These are phyloP conservation scores for Trametes meyenii DNA, from an alignment of 768 basidiomycete species.

Conservation along the genomic window DNA sequence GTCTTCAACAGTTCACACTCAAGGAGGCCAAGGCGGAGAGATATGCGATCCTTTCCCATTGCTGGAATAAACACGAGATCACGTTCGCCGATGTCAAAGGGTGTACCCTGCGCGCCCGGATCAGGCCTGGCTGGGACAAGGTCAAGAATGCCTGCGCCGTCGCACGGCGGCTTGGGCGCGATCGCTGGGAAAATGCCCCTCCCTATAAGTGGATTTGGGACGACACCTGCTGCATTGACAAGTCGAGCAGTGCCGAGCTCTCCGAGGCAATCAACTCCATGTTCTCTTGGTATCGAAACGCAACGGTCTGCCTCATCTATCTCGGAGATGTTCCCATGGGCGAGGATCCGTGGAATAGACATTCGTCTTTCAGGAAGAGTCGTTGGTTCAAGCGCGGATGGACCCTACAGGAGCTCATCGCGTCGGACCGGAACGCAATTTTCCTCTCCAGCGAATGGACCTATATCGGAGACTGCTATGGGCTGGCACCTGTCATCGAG, in stretches of 20 bases:
- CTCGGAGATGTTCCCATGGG: not conserved
- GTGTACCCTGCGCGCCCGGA: not conserved
- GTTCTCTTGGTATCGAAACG: not conserved
- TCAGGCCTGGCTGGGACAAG: not conserved
- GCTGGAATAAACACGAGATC: not conserved
- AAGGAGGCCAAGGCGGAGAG: not conserved
- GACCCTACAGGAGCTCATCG: slow-evolving; percentile 1
- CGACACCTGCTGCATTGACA: slow-evolving; percentile 1
- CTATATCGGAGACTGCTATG: not conserved
- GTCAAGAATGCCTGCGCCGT: not conserved
- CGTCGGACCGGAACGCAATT: not conserved
- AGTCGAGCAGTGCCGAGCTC: not conserved
- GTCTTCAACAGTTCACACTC: not conserved
- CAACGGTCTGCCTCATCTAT: not conserved
- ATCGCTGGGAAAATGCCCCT: too few relatives aligned
- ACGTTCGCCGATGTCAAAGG: not conserved
- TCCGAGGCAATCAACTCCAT: not conserved
- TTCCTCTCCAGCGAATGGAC: slow-evolving; percentile 8
- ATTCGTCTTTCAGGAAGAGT: not conserved
- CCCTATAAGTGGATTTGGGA: not conserved
- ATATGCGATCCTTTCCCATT: not conserved
- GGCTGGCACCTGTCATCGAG: not conserved
- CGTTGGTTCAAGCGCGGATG: not conserved
- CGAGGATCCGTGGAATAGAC: not conserved
- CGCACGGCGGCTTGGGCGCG: not conserved